These are phyloP conservation scores for Sphagnum contortum DNA, from an alignment of 225 moss, liverwort and hornwort genomes.

Conservation along the genomic window DNA sequence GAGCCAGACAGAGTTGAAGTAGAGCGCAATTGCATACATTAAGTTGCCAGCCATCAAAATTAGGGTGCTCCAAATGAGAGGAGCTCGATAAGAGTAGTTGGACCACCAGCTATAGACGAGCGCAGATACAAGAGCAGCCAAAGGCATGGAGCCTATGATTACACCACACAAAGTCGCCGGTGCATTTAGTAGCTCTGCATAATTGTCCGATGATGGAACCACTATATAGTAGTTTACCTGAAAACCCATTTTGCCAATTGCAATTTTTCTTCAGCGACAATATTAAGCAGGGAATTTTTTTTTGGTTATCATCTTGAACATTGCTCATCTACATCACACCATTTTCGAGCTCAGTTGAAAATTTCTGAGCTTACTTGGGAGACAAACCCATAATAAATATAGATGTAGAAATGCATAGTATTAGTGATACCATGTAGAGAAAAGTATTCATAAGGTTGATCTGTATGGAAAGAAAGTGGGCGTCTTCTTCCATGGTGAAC, in stretches of 20 bases:
- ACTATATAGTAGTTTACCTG: conserved; percentile 66
- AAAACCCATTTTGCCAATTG: conserved; percentile 4
- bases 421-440: conserved; percentile 40
- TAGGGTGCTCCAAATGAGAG: conserved; percentile 41
- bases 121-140: conserved; percentile 47
- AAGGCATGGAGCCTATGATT: conserved; percentile 66
- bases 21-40: conserved; percentile 50
- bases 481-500: conserved; percentile 42
- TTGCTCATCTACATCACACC: not conserved
- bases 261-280: not conserved
- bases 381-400: not conserved
- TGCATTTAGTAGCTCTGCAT: conserved; percentile 38
- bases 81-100: conserved; percentile 50
- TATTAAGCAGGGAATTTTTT: not conserved
- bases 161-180: conserved; percentile 61
- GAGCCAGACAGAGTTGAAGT: conserved; percentile 57
- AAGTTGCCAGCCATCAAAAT: conserved; percentile 51
- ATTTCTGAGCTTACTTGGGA: not conserved
- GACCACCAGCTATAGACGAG: conserved; percentile 69
- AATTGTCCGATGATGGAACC: conserved; percentile 60
- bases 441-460: conserved; percentile 58
- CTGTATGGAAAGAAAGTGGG: conserved; percentile 49
- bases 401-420: not conserved
- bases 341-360: not conserved
- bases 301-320: not conserved